Base-by-base conservation (phyloP, 176 grass and related monocot genomes). In the Microstegium vimineum region DNA sequence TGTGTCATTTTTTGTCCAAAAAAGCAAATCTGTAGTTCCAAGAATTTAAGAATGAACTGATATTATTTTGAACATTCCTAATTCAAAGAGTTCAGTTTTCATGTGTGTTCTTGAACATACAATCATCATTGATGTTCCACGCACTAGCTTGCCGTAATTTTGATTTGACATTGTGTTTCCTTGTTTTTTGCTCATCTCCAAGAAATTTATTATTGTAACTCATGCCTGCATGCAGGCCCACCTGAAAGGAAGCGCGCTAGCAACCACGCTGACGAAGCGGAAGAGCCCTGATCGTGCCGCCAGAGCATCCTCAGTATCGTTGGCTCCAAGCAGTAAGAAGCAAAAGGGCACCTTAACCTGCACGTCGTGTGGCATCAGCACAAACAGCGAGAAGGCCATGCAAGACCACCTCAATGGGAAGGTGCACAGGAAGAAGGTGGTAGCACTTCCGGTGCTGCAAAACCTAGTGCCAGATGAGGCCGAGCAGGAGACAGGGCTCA, bases 351-450 rank as follows among this genome's bases (percentile, higher is more conserved):
- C 25, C 32, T 37, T 4, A 33, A 80, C 35, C n/a, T 83, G 86
- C 66, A 54, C 17, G 6, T 26, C 73, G 26, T 88, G 86, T 75
- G 59, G 60, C 67, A 66, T 83, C 22, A 84, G 28, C 30, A 17
- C 61, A 36, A 84, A 38, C 36, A 6, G 75, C 0, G 69, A 68
- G 60, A 59, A 67, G 32, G 36, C 36, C 22, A n/a, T 79, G 75
- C 27, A 74, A 14, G 81, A 62, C 2, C 86, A 88, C 23, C 68
- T 88, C n/a, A 38, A 25, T 1, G 86, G 86, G 7, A 84, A 74
- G 69, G 22, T 25, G 11, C 86, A 84, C 47, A 57, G 10, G 46
- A 88, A 0, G 81, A 84, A 61, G 68, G 68, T 69, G 1, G 68
- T 28, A 41, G 36, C 59, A 0, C 41, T 33, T 20, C 8, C 18